These are phyloP conservation scores for Chalciporus sphaerocephalus DNA, from an alignment of 768 basidiomycete species.

Conservation along the genomic window DNA sequence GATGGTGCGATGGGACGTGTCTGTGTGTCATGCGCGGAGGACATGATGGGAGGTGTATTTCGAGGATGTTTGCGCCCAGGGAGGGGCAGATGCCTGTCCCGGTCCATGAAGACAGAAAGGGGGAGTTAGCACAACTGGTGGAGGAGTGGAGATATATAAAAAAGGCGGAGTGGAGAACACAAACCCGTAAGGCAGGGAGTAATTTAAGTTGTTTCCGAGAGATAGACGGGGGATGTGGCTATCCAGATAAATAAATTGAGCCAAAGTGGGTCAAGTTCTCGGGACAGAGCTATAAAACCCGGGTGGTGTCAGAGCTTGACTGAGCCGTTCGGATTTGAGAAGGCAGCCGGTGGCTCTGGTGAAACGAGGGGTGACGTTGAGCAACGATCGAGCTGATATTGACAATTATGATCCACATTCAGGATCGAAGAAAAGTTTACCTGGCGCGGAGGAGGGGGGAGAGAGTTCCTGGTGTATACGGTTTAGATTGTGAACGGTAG, in stretches of 20 bases:
- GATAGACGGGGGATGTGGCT: conserved; percentile 25
- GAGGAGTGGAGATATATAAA: conserved; percentile 13
- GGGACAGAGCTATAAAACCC: conserved; percentile 24
- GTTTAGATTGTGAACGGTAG: too few species aligned
- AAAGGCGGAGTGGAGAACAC: conserved; percentile 20
- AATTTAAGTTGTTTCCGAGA: conserved; percentile 22
- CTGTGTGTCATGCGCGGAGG: conserved; percentile 24
- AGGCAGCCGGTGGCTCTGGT: conserved; percentile 17
- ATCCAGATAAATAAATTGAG: conserved; percentile 27
- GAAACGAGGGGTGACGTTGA: conserved; percentile 17
- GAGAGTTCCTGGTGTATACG: too few species aligned
- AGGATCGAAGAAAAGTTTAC: conserved; percentile 29
- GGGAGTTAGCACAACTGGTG: conserved; percentile 16
- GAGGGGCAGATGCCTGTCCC: conserved; percentile 34
- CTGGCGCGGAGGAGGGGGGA: too few species aligned
- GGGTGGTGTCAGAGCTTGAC: conserved; percentile 28
- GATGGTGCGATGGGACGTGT: conserved; percentile 26
- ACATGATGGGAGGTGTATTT: conserved; percentile 24
- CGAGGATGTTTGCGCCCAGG: conserved; percentile 31
- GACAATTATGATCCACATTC: conserved; percentile 22
- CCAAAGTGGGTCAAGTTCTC: conserved; percentile 26
- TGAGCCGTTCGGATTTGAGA: conserved; percentile 26
- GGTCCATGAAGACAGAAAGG: conserved; percentile 30
- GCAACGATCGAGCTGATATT: conserved; percentile 4
- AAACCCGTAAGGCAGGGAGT: conserved; percentile 20